Evolutionary conservation across 2,329 filamentous ascomycete genomes (phyloP).

Genomic region (Drechslerella dactyloides): DNA sequence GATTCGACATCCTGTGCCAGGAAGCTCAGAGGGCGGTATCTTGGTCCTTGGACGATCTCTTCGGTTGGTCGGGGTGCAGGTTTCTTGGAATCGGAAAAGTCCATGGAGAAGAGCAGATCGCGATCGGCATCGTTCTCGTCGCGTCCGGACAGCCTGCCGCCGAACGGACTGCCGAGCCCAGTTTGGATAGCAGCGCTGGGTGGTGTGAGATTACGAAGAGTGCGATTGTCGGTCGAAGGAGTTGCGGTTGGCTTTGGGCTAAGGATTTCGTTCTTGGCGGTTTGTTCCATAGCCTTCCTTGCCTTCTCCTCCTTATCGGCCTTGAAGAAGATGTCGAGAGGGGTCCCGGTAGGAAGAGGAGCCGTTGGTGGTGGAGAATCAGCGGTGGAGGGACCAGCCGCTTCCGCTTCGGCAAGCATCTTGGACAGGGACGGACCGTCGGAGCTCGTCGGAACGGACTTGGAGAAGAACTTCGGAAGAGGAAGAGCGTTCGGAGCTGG

Average conservation of each 20-base stretch:
- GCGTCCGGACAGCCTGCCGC: slow-evolving; percentile 20
- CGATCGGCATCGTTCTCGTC: slow-evolving; percentile 36
- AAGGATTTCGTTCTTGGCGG: slow-evolving; percentile 44
- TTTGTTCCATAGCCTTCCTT: slow-evolving; percentile 56
- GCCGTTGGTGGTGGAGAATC: slow-evolving; percentile 53
- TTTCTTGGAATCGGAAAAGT: slow-evolving; percentile 43
- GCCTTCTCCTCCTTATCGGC: slow-evolving; percentile 81
- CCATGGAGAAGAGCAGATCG: slow-evolving; percentile 42
- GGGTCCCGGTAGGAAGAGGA: slow-evolving; percentile 58
- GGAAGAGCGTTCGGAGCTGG: slow-evolving; percentile 88
- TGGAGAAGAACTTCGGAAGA: slow-evolving; percentile 85
- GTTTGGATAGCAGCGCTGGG: slow-evolving; percentile 39
- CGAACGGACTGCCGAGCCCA: slow-evolving; percentile 39
- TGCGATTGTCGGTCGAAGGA: slow-evolving; percentile 40
- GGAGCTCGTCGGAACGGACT: slow-evolving; percentile 72
- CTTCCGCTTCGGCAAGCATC: slow-evolving; percentile 59
- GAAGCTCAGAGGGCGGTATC: slow-evolving; percentile 40
- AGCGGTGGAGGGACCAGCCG: slow-evolving; percentile 58
- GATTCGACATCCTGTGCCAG: slow-evolving; percentile 39
- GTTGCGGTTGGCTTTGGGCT: slow-evolving; percentile 51
- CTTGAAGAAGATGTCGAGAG: slow-evolving; percentile 87
- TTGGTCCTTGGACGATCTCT: slow-evolving; percentile 37
- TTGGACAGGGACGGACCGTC: slow-evolving; percentile 60
- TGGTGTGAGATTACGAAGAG: slow-evolving; percentile 40
- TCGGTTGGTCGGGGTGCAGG: slow-evolving; percentile 23